Conservation (phyloP, 2,329 filamentous ascomycete genomes). For the Laburnicola sp. region DNA sequence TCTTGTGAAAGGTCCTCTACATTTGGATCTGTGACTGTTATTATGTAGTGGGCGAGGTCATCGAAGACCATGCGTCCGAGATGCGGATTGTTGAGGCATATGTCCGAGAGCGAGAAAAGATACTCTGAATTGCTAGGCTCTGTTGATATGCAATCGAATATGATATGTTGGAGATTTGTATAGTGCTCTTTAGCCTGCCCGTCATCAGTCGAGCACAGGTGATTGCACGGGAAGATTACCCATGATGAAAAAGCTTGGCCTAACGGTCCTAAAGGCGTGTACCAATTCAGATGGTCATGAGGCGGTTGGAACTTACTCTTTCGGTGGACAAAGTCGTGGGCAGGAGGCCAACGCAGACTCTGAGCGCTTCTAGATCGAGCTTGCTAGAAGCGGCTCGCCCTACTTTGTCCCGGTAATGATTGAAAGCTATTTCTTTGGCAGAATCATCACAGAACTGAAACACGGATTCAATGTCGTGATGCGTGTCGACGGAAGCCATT, state of each 20-base stretch:
- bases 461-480: conserved; percentile 20
- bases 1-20: background rate
- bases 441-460: conserved; percentile 28
- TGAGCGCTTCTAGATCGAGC: conserved; percentile 27
- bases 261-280: conserved; percentile 1
- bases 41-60: conserved; percentile 7
- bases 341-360: conserved; percentile 26
- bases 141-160: conserved; percentile 23
- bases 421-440: conserved; percentile 24
- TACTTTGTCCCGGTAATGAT: conserved; percentile 27
- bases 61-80: conserved; percentile 21
- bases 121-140: conserved; percentile 18
- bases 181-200: background rate
- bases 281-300: background rate
- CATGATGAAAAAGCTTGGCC: background rate
- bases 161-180: conserved; percentile 17
- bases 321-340: conserved; percentile 6
- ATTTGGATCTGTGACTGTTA: background rate
- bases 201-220: conserved; percentile 6
- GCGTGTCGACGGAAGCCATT: conserved; percentile 1
- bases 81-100: conserved; percentile 23
- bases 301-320: conserved; percentile 10
- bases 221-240: background rate
- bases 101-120: conserved; percentile 31
- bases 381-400: conserved; percentile 10